These are phyloP conservation scores for Eutrema yunnanense DNA, from an alignment of 345 rosid species.

Conservation along the genomic window DNA sequence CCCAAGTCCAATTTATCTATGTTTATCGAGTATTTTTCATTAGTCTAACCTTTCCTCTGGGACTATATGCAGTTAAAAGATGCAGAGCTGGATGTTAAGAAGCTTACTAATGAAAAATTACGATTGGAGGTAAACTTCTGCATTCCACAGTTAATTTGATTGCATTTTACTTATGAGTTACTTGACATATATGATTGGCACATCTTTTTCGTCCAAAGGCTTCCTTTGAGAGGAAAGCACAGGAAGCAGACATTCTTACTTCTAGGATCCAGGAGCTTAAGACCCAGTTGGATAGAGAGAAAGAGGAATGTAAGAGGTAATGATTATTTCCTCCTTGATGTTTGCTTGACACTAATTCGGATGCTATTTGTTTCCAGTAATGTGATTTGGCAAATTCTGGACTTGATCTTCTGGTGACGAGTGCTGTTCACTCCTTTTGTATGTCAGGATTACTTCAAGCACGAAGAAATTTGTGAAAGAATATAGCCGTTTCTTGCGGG, in stretches of 20 bases:
- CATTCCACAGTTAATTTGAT: conserved; percentile 26
- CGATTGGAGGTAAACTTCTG: conserved; percentile 48
- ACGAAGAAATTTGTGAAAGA: conserved; percentile 71
- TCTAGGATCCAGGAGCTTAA: conserved; percentile 69
- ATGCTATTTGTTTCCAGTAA: neutral
- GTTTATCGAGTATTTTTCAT: neutral
- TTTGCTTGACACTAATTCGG: neutral
- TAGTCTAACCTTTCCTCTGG: conserved; percentile 10
- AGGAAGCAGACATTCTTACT: conserved; percentile 62
- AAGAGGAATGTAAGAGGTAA: conserved; percentile 74
- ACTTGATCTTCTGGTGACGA: conserved; percentile 14
- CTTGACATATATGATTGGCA: neutral
- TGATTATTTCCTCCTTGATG: neutral
- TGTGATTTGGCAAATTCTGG: neutral
- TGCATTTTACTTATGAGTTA: conserved; percentile 2
- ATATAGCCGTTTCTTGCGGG: conserved; percentile 47
- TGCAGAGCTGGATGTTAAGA: conserved; percentile 40
- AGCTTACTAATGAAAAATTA: conserved; percentile 44
- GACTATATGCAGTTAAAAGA: conserved; percentile 58
- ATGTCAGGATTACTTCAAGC: conserved; percentile 66
- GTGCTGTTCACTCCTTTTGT: conserved; percentile 10
- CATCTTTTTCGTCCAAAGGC: conserved; percentile 30
- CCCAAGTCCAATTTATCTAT: neutral
- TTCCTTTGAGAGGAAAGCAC: conserved; percentile 50
- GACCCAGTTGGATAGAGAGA: conserved; percentile 63